These are phyloP conservation scores for Aspergillus aculeatus DNA, from an alignment of 2,329 filamentous ascomycete genomes.

Conservation along the genomic window DNA sequence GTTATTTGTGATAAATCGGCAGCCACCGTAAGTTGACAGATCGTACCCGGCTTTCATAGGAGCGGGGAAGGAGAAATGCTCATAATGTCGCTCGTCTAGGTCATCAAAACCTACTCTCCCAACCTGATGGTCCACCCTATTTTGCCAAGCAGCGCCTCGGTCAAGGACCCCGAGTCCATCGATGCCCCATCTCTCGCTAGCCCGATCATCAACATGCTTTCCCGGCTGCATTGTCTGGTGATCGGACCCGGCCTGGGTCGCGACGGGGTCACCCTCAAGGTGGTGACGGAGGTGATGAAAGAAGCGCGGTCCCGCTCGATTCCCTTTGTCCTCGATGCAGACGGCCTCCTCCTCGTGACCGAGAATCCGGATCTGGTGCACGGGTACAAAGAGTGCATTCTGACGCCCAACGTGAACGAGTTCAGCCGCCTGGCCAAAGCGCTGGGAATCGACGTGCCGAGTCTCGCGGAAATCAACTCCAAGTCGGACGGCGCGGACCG, in stretches of 20 bases:
- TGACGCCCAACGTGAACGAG: conserved; percentile 95
- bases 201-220: conserved; percentile 74
- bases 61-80: background rate
- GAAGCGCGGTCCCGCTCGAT: conserved; percentile 70
- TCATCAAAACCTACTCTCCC: conserved; percentile 97
- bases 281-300: conserved; percentile 72
- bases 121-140: conserved; percentile 98
- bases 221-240: conserved; percentile 86
- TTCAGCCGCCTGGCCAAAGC: conserved; percentile 79
- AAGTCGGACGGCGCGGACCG: conserved; percentile 40
- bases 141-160: conserved; percentile 72
- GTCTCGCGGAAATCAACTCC: conserved; percentile 36
- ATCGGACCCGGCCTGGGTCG: conserved; percentile 89
- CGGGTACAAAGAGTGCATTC: conserved; percentile 78
- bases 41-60: background rate
- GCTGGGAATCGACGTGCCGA: conserved; percentile 62
- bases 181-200: conserved; percentile 61
- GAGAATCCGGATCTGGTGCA: conserved; percentile 71
- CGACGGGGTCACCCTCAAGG: conserved; percentile 85
- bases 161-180: conserved; percentile 49
- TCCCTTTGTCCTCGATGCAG: conserved; percentile 87
- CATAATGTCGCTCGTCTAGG: conserved; percentile 39
- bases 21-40: conserved; percentile 49
- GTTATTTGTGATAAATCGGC: conserved; percentile 93
- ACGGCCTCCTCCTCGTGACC: conserved; percentile 78